Conservation (phyloP, 225 moss, liverwort and hornwort genomes). For the Pleurozium schreberi region DNA sequence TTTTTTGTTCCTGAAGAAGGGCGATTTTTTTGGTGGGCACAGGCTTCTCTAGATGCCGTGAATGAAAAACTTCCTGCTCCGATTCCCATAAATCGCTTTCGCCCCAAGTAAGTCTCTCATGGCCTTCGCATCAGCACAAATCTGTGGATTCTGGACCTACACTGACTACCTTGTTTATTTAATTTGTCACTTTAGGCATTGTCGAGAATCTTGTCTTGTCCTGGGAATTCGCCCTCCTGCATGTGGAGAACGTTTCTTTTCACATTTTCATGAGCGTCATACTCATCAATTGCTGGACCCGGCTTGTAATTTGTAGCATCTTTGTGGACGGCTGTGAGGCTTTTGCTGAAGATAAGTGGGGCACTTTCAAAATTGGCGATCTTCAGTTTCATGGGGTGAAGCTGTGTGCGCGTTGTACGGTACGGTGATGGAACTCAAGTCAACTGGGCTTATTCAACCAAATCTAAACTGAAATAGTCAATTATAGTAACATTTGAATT, state of each 20-base stretch:
- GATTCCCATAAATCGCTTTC: constrained; percentile 73
- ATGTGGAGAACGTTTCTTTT: not conserved
- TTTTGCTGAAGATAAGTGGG: constrained; percentile 79
- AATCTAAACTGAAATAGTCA: not conserved
- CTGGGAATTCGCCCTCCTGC: not conserved
- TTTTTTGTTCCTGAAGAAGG: not conserved
- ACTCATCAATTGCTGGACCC: not conserved
- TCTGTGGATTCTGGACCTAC: not conserved
- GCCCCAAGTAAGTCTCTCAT: constrained; percentile 62
- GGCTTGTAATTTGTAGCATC: constrained; percentile 35
- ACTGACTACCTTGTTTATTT: not conserved
- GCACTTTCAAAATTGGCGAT: constrained; percentile 59
- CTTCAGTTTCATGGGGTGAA: constrained; percentile 69
- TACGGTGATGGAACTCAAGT: not conserved
- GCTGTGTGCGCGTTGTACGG: constrained; percentile 77
- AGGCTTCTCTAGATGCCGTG: constrained; percentile 70
- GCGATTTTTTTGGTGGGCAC: not conserved
- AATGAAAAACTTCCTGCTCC: constrained; percentile 46
- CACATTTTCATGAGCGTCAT: not conserved
- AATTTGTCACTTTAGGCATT: not conserved
- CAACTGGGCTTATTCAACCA: not conserved
- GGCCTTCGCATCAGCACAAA: not conserved
- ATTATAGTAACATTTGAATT: not conserved
- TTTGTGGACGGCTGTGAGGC: constrained; percentile 66
- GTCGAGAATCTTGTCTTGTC: not conserved